These are phyloP conservation scores for Fusarium siculi DNA, from an alignment of 2,329 filamentous ascomycete species.

Conservation along the genomic window DNA sequence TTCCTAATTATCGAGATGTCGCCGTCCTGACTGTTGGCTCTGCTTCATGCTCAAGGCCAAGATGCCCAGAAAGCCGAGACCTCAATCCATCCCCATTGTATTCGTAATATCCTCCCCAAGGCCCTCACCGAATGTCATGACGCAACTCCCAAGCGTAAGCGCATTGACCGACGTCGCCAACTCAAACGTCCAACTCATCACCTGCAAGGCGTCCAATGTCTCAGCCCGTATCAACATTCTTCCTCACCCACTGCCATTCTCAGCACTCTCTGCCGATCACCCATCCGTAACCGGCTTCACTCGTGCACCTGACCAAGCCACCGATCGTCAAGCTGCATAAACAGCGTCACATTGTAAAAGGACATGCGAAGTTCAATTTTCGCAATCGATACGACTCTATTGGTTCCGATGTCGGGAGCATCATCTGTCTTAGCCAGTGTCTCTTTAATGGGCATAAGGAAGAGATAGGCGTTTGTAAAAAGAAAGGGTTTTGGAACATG, in stretches of 20 bases:
- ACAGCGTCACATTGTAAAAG: constrained; percentile 10
- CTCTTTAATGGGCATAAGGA: not conserved
- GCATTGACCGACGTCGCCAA: constrained; percentile 9
- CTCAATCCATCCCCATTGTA: no score
- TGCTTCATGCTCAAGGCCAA: not conserved
- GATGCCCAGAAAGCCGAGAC: not conserved
- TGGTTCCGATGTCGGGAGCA: constrained; percentile 11
- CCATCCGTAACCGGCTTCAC: constrained; percentile 2
- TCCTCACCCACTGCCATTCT: not conserved
- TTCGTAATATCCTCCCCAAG: not conserved
- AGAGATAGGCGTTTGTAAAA: constrained; percentile 3
- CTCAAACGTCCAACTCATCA: constrained; percentile 1
- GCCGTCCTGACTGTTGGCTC: not conserved
- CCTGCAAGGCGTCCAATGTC: not conserved
- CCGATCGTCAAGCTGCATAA: constrained; percentile 32
- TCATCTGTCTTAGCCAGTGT: constrained; percentile 2
- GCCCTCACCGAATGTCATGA: not conserved
- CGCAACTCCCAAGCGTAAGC: not conserved
- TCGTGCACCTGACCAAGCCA: constrained; percentile 30
- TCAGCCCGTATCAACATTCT: not conserved
- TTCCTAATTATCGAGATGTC: not conserved
- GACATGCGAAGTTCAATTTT: constrained; percentile 33
- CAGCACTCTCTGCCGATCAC: not conserved
- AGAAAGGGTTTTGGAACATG: constrained; percentile 4
- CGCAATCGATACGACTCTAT: constrained; percentile 16